Conservation (phyloP, 2,329 filamentous ascomycete genomes). For the Aspergillus sp. region DNA sequence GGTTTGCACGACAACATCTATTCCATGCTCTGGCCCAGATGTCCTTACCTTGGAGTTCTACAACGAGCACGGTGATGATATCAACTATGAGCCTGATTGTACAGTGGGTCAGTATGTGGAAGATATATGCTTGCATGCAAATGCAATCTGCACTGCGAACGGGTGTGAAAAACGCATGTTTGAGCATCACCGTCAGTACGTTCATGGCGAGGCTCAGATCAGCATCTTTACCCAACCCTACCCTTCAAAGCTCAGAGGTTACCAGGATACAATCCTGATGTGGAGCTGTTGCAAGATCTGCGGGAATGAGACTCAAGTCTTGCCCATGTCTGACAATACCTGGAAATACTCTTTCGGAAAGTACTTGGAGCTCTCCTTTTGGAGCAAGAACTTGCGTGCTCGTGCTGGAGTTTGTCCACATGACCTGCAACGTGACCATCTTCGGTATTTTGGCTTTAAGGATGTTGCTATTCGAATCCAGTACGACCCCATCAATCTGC, state of each 20-base stretch:
- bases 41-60: conserved; percentile 93
- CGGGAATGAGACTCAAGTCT: conserved; percentile 84
- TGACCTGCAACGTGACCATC: conserved; percentile 88
- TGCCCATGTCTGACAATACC: conserved; percentile 88
- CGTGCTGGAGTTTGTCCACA: conserved; percentile 80
- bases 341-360: conserved; percentile 99
- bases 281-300: conserved; percentile 97
- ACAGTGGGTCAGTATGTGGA: conserved; percentile 95
- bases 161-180: conserved; percentile 87
- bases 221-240: conserved; percentile 86
- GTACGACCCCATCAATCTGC: conserved; percentile 87
- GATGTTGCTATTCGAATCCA: conserved; percentile 87
- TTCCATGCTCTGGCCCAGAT: conserved; percentile 88
- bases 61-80: conserved; percentile 77
- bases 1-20: conserved; percentile 90
- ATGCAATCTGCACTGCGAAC: conserved; percentile 77
- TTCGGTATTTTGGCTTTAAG: conserved; percentile 88
- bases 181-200: conserved; percentile 94
- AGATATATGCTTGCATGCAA: conserved; percentile 77
- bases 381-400: conserved; percentile 81
- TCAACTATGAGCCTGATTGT: conserved; percentile 78
- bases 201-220: conserved; percentile 92
- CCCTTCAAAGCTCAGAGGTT: conserved; percentile 65
- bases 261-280: conserved; percentile 84
- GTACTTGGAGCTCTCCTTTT: conserved; percentile 96